phyloP scores from a whole-genome alignment of 768 basidiomycete species.

The Panaeolus cyanescens region DNA sequence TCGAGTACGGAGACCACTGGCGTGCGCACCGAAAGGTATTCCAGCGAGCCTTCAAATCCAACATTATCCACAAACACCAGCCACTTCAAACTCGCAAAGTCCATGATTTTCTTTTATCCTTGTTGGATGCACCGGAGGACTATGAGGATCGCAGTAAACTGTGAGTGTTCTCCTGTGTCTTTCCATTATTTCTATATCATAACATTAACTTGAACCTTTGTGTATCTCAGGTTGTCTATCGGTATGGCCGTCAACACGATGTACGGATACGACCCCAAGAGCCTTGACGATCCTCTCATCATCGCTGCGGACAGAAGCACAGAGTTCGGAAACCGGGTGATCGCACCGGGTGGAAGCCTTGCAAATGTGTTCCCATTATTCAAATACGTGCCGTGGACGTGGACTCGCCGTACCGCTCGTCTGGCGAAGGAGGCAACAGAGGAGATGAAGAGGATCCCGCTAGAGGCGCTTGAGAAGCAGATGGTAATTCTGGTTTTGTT shows the following conservation, averaged over 20 bases:
- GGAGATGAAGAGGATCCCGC: slow-evolving; percentile 10
- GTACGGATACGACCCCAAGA: slow-evolving; percentile 19
- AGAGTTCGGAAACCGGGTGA: slow-evolving; percentile 19
- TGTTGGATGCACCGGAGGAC: slow-evolving; percentile 19
- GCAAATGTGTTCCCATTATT: slow-evolving; percentile 18
- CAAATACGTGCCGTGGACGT: slow-evolving; percentile 14
- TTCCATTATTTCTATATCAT: neutral
- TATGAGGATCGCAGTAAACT: slow-evolving; percentile 10
- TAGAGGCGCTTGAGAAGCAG: slow-evolving; percentile 10
- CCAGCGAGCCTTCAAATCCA: slow-evolving; percentile 22
- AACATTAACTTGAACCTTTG: too few species aligned
- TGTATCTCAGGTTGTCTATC: slow-evolving; percentile 2
- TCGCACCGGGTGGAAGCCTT: slow-evolving; percentile 7
- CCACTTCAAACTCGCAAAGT: slow-evolving; percentile 21
- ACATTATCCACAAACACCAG: slow-evolving; percentile 11
- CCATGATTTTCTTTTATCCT: slow-evolving; percentile 26
- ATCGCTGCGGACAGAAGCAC: slow-evolving; percentile 30
- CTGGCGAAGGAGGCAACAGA: slow-evolving; percentile 19
- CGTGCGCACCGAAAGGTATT: slow-evolving; percentile 21
- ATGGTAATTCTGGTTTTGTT: slow-evolving; percentile 6
- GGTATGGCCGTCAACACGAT: slow-evolving; percentile 15
- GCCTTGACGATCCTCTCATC: slow-evolving; percentile 16
- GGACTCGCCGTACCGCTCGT: slow-evolving; percentile 1
- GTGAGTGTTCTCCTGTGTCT: slow-evolving; percentile 4
- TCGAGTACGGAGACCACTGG: slow-evolving; percentile 26